Evolutionary conservation across 2,329 filamentous ascomycete species (phyloP), one percentile per base, ranked within the genome.

Genomic region (Ophiostoma tasmaniense): DNA sequence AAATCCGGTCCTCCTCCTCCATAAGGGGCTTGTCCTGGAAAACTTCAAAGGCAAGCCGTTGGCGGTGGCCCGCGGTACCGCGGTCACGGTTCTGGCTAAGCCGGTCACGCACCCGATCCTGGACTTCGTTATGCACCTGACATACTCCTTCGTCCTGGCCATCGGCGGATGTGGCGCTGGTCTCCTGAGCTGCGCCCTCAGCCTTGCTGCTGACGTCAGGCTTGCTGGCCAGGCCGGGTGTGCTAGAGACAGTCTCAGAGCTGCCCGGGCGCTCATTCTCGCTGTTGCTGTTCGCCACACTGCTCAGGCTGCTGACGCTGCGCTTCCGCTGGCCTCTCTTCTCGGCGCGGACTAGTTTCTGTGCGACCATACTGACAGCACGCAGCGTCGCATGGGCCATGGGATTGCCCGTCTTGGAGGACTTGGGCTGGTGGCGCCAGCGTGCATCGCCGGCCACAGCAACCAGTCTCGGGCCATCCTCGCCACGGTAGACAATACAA

Each of bases 281-380:
- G 52, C 64, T 68, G 68, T 5, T 61, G 35, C 17, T 35, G 20
- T 35, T 62, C 42, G 64, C 66, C 62, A 1, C 45, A 17, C 17
- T 39, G n/a, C 25, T 61, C 25, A 22, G 50, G 28, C 64, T 65
- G 28, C 61, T 30, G 13, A 66, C n/a, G 42, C 68, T 68, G 2
- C 52, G 55, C 62, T 62, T 67, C 28, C 68, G 64, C 69, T 71
- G 73, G 59, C 76, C 77, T 66, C 77, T 77, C 70, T 84, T 79
- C 73, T 87, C 85, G 61, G 84, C 81, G 50, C 84, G 81, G 45
- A 87, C 85, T 13, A 88, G 80, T 75, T 87, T 88, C 74, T 87
- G 85, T 3, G 90, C 91, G 69, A 95, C 89, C 87, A 95, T 92
- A 76, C 89, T 92, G 75, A 95, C 91, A 68, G 89, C 91, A 72